A percentile compares a stretch with the other conserved stretches of the same genome.
phyloP scores from a whole-genome alignment of 768 basidiomycete genomes.

The Mycena maculata region DNA sequence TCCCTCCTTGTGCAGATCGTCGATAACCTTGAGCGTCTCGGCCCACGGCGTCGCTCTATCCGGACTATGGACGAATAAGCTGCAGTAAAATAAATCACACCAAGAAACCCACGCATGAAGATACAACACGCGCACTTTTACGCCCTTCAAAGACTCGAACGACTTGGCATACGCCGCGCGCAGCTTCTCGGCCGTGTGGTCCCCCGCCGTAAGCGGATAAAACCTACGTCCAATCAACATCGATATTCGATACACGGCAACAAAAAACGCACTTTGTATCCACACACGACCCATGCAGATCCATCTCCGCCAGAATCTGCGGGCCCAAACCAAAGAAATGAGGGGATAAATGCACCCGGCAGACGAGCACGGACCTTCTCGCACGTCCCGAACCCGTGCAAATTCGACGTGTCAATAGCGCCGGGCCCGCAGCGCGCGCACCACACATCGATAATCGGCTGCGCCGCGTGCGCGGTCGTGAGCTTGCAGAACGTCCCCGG shows the following conservation, averaged over 20 bases:
- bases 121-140: slow-evolving; percentile 56
- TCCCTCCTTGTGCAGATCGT: slow-evolving; percentile 51
- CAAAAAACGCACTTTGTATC: slow-evolving; percentile 55
- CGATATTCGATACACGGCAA: not conserved
- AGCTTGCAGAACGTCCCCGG: slow-evolving; percentile 55
- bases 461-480: slow-evolving; percentile 47
- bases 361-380: slow-evolving; percentile 55
- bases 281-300: slow-evolving; percentile 50
- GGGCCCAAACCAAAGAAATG: not conserved
- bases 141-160: slow-evolving; percentile 44
- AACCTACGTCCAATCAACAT: not conserved
- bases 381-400: slow-evolving; percentile 58
- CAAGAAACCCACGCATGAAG: slow-evolving; percentile 47
- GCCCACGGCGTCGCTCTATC: slow-evolving; percentile 57
- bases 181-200: slow-evolving; percentile 50
- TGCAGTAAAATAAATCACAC: not conserved
- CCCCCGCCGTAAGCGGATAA: slow-evolving; percentile 46
- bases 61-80: slow-evolving; percentile 35
- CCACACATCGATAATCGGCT: slow-evolving; percentile 58
- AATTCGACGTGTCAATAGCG: slow-evolving; percentile 58
- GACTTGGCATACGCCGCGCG: slow-evolving; percentile 50
- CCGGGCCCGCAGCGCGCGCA: slow-evolving; percentile 47
- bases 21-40: slow-evolving; percentile 53
- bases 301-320: slow-evolving; percentile 52
- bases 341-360: not conserved